A percentile compares a stretch with the other conserved stretches of the same genome.
These are phyloP conservation scores for Eleusine coracana DNA, from an alignment of 176 grass and related monocot species.

Conservation along the genomic window DNA sequence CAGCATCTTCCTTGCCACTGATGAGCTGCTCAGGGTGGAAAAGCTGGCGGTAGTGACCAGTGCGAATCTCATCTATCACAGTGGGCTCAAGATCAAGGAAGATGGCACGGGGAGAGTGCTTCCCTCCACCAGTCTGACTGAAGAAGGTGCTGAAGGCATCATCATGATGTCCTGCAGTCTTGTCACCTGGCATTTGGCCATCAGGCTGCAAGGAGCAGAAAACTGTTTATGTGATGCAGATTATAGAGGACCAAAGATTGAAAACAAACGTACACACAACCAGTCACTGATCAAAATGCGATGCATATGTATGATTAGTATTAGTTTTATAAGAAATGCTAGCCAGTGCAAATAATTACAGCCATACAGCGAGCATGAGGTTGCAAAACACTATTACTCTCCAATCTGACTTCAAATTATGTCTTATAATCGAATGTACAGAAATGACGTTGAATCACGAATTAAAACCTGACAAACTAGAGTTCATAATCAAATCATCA, in stretches of 20 bases:
- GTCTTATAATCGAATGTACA: not conserved
- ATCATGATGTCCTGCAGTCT: conserved; percentile 60
- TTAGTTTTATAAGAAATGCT: not conserved
- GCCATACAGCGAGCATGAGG: not conserved
- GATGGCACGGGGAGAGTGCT: conserved; percentile 78
- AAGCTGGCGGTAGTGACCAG: conserved; percentile 69
- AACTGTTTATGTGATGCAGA: not conserved
- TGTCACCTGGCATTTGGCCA: conserved; percentile 75
- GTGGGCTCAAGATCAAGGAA: conserved; percentile 85
- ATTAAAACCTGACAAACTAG: not conserved
- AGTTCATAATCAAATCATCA: not conserved
- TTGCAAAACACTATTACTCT: not conserved
- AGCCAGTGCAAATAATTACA: not conserved
- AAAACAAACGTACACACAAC: not conserved
- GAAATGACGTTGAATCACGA: not conserved
- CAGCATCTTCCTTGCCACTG: conserved; percentile 80
- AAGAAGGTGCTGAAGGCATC: conserved; percentile 86
- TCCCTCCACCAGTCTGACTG: conserved; percentile 74
- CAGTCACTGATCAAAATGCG: not conserved
- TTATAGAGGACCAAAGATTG: not conserved
- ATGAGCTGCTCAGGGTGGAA: conserved; percentile 85
- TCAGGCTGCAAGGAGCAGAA: conserved; percentile 52
- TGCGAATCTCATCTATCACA: conserved; percentile 84
- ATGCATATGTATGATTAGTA: not conserved
- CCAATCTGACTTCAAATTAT: not conserved